Conservation (phyloP, 2,329 filamentous ascomycete species). For the Trichoderma aggressivum region DNA sequence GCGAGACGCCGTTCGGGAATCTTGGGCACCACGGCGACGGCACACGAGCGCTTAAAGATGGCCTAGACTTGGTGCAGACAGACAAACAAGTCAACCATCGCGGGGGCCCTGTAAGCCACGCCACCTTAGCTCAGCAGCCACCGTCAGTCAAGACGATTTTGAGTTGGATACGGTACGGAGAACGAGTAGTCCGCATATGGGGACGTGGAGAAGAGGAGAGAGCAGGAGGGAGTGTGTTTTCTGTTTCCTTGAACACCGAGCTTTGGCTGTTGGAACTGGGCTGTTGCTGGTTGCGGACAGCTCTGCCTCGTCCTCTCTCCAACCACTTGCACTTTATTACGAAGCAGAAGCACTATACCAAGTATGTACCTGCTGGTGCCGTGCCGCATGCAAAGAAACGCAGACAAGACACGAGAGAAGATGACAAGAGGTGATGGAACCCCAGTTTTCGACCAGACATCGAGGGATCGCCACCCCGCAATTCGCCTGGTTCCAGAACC, state of each 20-base stretch:
- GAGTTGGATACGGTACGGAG: not conserved
- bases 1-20: not conserved
- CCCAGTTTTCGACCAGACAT: constrained; percentile 4
- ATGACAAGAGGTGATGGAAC: not conserved
- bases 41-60: not conserved
- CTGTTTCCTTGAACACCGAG: not conserved
- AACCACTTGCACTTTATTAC: not conserved
- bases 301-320: not conserved
- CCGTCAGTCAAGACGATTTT: not conserved
- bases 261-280: not conserved
- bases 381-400: constrained; percentile 9
- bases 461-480: constrained; percentile 19
- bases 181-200: not conserved
- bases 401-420: not conserved
- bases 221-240: not conserved
- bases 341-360: not conserved
- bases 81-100: not conserved
- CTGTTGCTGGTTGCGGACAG: not conserved
- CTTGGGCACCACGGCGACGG: not conserved
- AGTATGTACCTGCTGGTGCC: not conserved
- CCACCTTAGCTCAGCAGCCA: constrained; percentile 17
- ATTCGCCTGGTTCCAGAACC: constrained; percentile 18
- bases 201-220: not conserved
- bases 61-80: not conserved
- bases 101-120: not conserved